These are phyloP conservation scores for Chaetoceros tenuissimus DNA, from an alignment of 108 stramenopile genomes.

Conservation along the genomic window DNA sequence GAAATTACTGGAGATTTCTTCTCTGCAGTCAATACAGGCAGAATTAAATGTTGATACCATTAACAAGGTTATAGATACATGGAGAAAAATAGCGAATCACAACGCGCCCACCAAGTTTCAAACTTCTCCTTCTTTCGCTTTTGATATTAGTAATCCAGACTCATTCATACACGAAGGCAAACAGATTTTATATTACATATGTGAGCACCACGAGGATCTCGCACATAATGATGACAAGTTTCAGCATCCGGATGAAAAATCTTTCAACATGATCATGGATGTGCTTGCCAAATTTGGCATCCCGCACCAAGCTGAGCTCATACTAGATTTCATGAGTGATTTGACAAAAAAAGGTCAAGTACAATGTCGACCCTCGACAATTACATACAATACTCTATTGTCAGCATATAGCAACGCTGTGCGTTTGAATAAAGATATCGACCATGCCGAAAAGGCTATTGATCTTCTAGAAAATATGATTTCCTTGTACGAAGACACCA, in stretches of 20 bases:
- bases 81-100: background rate
- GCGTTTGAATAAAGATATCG: background rate
- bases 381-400: conserved; percentile 30
- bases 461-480: background rate
- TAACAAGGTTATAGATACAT: background rate
- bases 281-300: conserved; percentile 6
- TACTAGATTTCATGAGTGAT: conserved; percentile 24
- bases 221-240: background rate
- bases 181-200: background rate
- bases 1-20: background rate
- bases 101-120: background rate
- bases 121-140: background rate
- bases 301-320: conserved; percentile 11
- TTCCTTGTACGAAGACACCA: background rate
- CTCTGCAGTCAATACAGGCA: background rate
- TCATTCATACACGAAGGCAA: background rate
- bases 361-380: conserved; percentile 14
- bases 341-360: conserved; percentile 6
- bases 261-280: conserved; percentile 40
- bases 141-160: too few species aligned
- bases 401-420: conserved; percentile 10
- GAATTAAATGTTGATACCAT: background rate
- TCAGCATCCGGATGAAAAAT: background rate
- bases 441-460: background rate
- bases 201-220: too few species aligned